Evolutionary conservation across 2,329 filamentous ascomycete species (phyloP).

Genomic region (Fusarium pseudonygamai): DNA sequence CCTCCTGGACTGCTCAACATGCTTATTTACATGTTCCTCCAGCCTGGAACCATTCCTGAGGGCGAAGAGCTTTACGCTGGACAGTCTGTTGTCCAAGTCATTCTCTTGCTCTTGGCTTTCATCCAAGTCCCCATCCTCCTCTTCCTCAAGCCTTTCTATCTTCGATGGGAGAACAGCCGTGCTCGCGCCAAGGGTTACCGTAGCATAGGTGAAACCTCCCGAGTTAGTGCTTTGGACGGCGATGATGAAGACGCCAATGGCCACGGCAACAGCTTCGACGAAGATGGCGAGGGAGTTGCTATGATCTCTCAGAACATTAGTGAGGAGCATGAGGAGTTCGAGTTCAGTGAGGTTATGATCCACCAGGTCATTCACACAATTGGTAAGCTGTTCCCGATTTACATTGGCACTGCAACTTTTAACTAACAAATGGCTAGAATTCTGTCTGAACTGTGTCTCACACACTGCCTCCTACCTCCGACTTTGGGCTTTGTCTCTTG

Average conservation of each 20-base stretch:
- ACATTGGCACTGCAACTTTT: neutral
- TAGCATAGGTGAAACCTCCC: constrained; percentile 87
- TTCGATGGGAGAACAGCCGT: constrained; percentile 91
- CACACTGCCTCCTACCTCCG: constrained; percentile 98
- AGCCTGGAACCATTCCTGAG: constrained; percentile 71
- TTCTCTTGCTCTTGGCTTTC: constrained; percentile 83
- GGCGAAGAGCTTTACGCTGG: constrained; percentile 81
- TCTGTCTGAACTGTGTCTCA: constrained; percentile 98
- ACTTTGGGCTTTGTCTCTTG: constrained; percentile 96
- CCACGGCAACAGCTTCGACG: constrained; percentile 66
- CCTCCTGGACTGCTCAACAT: constrained; percentile 96
- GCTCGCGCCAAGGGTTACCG: constrained; percentile 90
- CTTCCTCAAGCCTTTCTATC: constrained; percentile 94
- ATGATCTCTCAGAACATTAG: constrained; percentile 89
- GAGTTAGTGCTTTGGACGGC: constrained; percentile 88
- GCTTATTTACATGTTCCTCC: constrained; percentile 99
- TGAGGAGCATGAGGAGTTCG: constrained; percentile 94
- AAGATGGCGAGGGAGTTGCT: constrained; percentile 83
- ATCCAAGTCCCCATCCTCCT: constrained; percentile 89
- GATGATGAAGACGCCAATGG: constrained; percentile 71
- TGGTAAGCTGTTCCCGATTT: constrained; percentile 65
- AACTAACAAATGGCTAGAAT: constrained; percentile 70
- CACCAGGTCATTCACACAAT: constrained; percentile 99
- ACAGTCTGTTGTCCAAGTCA: constrained; percentile 78
- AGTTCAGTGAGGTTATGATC: constrained; percentile 97